phyloP scores from a whole-genome alignment of 148 eudicot species.

The Diospyros kaki region DNA sequence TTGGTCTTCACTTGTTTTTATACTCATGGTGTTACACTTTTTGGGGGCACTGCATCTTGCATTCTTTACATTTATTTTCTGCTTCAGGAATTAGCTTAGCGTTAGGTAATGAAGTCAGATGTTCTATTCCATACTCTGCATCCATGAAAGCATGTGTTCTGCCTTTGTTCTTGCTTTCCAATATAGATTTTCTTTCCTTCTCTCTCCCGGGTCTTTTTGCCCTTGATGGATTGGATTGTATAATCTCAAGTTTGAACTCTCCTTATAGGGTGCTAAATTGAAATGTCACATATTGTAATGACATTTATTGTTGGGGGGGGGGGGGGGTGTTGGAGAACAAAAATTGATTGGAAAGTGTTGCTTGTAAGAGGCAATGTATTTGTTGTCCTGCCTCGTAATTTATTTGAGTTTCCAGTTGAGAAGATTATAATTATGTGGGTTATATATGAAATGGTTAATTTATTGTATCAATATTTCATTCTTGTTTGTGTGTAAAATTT shows the following conservation, averaged over 20 bases:
- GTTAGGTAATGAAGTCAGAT: not conserved
- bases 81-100: not conserved
- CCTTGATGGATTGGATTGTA: conserved; percentile 7
- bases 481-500: too few relatives aligned
- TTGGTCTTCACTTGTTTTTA: not conserved
- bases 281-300: conserved; percentile 28
- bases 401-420: conserved; percentile 4
- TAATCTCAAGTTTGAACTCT: conserved; percentile 19
- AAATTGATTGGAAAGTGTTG: not conserved
- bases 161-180: conserved; percentile 7
- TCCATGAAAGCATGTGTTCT: conserved; percentile 14
- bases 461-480: too few relatives aligned
- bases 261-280: conserved; percentile 12
- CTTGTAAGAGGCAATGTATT: conserved; percentile 19
- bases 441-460: not conserved
- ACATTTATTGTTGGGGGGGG: not conserved
- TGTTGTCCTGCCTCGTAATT: conserved; percentile 14
- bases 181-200: not conserved
- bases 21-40: not conserved
- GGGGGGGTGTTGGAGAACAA: too few relatives aligned
- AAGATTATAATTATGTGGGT: not conserved
- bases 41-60: conserved; percentile 13
- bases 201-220: not conserved
- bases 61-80: conserved; percentile 9
- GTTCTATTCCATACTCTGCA: conserved; percentile 12